Evolutionary conservation across 805 yeast species (phyloP).

Genomic region (Ogataea paraovalis): DNA sequence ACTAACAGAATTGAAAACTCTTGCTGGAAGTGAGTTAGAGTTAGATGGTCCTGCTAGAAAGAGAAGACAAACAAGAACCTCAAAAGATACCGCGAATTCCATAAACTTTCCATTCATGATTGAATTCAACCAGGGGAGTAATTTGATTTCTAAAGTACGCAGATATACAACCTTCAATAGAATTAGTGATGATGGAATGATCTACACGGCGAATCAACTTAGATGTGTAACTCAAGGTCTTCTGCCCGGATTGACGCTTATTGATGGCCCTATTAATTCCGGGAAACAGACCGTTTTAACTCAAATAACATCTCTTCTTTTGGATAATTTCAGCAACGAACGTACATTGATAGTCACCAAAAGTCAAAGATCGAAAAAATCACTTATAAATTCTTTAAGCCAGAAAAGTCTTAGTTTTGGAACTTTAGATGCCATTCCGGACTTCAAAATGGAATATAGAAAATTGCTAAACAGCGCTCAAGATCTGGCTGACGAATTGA

Average conservation of each 20-base stretch:
- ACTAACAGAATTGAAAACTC: neutral
- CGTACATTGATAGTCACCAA: conserved; percentile 30
- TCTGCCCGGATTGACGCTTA: conserved; percentile 14
- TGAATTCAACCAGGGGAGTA: neutral
- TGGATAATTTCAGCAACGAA: conserved; percentile 21
- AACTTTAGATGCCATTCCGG: neutral
- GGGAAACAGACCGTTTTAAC: conserved; percentile 33
- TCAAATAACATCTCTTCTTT: conserved; percentile 19
- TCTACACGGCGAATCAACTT: conserved; percentile 3
- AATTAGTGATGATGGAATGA: neutral
- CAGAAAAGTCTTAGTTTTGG: neutral
- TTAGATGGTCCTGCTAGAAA: conserved; percentile 1
- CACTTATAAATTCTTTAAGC: conserved; percentile 2
- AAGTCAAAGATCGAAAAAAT: conserved; percentile 7
- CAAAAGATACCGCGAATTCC: no score
- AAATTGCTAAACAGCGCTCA: conserved; percentile 25
- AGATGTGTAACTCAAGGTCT: conserved; percentile 4
- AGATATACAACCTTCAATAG: neutral
- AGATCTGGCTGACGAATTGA: conserved; percentile 27
- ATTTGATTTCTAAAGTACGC: neutral
- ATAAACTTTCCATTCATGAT: neutral
- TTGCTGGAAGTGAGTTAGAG: neutral
- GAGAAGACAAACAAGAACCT: conserved; percentile 3
- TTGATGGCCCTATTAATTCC: conserved; percentile 19
- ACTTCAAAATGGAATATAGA: conserved; percentile 20